phyloP scores from a whole-genome alignment of 73 alveolate species.

The Stentor coeruleus region DNA sequence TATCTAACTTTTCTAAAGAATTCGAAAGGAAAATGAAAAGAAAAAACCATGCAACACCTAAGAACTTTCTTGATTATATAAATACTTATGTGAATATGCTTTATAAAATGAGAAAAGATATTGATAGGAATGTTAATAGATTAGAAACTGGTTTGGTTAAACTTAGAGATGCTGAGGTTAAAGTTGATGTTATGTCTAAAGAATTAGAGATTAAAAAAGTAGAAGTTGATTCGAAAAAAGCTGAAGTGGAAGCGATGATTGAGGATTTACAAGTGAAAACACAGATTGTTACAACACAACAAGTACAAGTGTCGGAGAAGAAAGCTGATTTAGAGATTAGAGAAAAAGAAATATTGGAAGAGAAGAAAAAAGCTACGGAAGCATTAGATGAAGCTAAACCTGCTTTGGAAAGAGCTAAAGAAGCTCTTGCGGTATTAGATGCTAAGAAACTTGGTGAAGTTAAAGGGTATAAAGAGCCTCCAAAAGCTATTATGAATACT shows the following conservation, averaged over 20 bases:
- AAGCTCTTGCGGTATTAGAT: conserved; percentile 47
- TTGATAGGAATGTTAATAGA: conserved; percentile 74
- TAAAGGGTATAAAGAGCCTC: conserved; percentile 61
- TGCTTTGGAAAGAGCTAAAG: conserved; percentile 66
- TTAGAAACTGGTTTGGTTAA: conserved; percentile 91
- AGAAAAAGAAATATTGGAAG: conserved; percentile 54
- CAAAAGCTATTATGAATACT: conserved; percentile 66
- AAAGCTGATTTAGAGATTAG: conserved; percentile 61
- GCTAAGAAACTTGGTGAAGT: conserved; percentile 56
- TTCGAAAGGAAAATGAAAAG: conserved; percentile 89
- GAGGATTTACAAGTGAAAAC: conserved; percentile 72
- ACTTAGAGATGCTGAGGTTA: conserved; percentile 87
- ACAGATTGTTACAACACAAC: conserved; percentile 61
- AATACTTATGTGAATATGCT: conserved; percentile 76
- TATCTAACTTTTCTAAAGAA: conserved; percentile 78
- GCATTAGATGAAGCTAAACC: conserved; percentile 75
- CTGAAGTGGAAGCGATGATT: conserved; percentile 68
- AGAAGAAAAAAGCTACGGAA: conserved; percentile 67
- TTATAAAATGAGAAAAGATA: conserved; percentile 64
- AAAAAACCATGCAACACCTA: conserved; percentile 97
- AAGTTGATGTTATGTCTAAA: conserved; percentile 77
- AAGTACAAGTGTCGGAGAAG: conserved; percentile 67
- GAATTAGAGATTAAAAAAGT: conserved; percentile 70
- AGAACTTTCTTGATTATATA: conserved; percentile 94
- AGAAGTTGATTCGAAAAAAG: conserved; percentile 63